A percentile compares a stretch with the other conserved stretches of the same genome.
These are phyloP conservation scores for Vigna reflexopilosa DNA, from an alignment of 306 rosid genomes.

Conservation along the genomic window DNA sequence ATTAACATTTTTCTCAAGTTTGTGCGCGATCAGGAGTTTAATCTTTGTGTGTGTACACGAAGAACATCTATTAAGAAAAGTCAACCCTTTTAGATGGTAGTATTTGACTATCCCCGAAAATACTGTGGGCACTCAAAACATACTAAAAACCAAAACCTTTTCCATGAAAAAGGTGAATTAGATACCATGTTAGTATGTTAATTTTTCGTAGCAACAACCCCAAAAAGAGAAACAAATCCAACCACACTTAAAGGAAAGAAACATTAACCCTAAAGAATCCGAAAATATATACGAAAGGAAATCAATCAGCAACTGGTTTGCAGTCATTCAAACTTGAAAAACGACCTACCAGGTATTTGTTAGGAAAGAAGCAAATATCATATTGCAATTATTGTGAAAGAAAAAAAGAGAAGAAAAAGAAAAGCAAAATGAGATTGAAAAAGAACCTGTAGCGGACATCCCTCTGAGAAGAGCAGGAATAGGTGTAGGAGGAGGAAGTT, in stretches of 20 bases:
- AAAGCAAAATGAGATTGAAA: conserved; percentile 23
- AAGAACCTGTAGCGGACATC: conserved; percentile 89
- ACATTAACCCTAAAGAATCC: neutral
- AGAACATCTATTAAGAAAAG: too few relatives aligned
- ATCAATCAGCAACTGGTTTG: neutral
- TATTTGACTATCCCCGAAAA: too few relatives aligned
- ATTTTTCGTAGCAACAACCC: neutral
- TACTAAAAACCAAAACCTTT: neutral
- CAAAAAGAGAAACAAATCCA: neutral
- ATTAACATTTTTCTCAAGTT: neutral
- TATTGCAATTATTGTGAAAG: neutral
- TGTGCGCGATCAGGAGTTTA: too few relatives aligned
- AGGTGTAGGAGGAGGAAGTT: conserved; percentile 20
- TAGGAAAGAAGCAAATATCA: neutral
- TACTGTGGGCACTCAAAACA: neutral
- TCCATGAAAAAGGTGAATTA: neutral
- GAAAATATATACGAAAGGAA: neutral
- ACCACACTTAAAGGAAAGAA: neutral
- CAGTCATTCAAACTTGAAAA: neutral
- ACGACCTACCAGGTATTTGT: neutral
- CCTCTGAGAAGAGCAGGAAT: conserved; percentile 61
- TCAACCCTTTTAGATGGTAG: too few relatives aligned
- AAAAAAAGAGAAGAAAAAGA: neutral
- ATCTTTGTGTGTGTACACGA: too few relatives aligned
- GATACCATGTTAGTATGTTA: neutral